A percentile compares a stretch with the other conserved stretches of the same genome.
Evolutionary conservation across 208 protist genomes (phyloP).

Genomic region (Phytomonas serpens): DNA sequence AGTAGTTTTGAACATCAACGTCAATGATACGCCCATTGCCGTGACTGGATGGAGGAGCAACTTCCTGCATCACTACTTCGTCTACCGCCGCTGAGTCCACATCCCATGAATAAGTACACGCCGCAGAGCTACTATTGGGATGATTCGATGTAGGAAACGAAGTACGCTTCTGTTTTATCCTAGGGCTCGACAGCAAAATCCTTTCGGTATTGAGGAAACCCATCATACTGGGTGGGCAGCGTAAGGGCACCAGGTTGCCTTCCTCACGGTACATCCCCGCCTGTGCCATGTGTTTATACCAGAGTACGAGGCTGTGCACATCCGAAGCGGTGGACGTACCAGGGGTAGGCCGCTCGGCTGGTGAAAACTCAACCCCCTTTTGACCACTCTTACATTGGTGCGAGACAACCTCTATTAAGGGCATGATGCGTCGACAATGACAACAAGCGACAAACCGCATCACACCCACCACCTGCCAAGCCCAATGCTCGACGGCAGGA

Average conservation of each 20-base stretch:
- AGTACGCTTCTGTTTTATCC: neutral
- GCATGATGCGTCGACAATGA: conserved; percentile 34
- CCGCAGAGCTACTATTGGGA: neutral
- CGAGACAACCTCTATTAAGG: conserved; percentile 31
- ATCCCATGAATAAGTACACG: conserved; percentile 11
- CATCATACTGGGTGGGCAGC: conserved; percentile 2
- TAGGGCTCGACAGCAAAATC: neutral
- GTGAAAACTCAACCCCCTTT: conserved; percentile 1
- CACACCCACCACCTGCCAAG: conserved; percentile 58
- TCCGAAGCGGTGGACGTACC: conserved; percentile 13
- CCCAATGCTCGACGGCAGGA: conserved; percentile 50
- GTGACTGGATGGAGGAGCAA: neutral
- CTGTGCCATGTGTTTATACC: conserved; percentile 25
- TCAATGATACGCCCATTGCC: conserved; percentile 17
- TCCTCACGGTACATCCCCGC: conserved; percentile 24
- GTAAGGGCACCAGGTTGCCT: conserved; percentile 28
- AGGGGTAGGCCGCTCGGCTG: neutral
- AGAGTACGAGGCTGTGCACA: conserved; percentile 28
- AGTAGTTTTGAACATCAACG: conserved; percentile 45
- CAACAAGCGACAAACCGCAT: conserved; percentile 37
- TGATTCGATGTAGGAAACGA: neutral
- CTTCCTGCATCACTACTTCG: conserved; percentile 18
- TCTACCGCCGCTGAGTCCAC: conserved; percentile 18
- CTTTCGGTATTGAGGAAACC: neutral
- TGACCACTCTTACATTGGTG: conserved; percentile 26